Base-by-base conservation (phyloP, 108 stramenopile species). In the Schizochytrium sp. region DNA sequence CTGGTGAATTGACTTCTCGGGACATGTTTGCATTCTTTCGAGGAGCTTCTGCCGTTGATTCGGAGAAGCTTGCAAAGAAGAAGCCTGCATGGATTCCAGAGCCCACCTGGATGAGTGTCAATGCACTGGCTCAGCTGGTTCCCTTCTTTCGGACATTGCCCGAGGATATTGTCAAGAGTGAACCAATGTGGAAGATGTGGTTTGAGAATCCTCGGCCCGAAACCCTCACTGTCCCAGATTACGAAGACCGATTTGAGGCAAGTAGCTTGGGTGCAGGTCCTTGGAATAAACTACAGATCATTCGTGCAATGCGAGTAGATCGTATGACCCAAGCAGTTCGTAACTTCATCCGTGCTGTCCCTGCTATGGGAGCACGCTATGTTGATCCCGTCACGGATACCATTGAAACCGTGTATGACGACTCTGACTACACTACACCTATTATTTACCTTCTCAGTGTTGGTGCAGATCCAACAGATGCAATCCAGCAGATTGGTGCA, bases 301-400 rank as follows among this genome's bases (percentile, higher is more conserved):
- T 97, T 5, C 93, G 97, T 41, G 92, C 95, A 72, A 91, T 97
- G 60, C 95, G 97, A 41, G 92, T 97, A 89, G 97, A 97, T 90
- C 94, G 97, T 46, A 96, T 95, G 72, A 95, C 96, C 89, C 94
- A 96, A 45, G 95, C 93, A 91, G 94, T 95, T 87, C 96, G 96
- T 90, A 94, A 96, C 58, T 97, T 97, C 88, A 91, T 97, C 44
- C 94, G 94, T 57, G 88, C 90, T 57, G 95, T 94, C 19, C 93
- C 94, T 61, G 93, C 95, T 72, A 96, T 97, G 96, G 97, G 97
- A 28, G 91, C 95, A 13, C 69, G 90, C 7, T 97, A 94, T 88
- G 96, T 97, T 19, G 96, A 97, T 88, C 97, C 97, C 38, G 96
- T 97, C 2, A 97, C 96, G 17, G 97, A 97, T 88, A 97, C 96